phyloP scores from a whole-genome alignment of 805 yeast genomes.

The Komagataella mondaviorum region DNA sequence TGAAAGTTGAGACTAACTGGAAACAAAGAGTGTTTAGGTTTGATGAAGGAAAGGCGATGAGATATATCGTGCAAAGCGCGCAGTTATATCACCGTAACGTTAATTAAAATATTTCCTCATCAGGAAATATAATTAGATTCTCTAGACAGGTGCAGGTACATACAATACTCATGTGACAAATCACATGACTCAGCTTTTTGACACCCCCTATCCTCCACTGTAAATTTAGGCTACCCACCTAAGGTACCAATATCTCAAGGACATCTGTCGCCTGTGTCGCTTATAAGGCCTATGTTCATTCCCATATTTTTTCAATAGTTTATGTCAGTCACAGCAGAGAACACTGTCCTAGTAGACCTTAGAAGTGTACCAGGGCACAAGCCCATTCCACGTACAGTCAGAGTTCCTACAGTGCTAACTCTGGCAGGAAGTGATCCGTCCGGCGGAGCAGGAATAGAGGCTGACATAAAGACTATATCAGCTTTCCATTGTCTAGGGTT shows the following conservation, averaged over 20 bases:
- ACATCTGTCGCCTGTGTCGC: not conserved
- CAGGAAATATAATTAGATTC: not conserved
- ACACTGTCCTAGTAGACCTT: not conserved
- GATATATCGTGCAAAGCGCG: not conserved
- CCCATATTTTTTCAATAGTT: not conserved
- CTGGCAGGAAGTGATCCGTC: slow-evolving; percentile 76
- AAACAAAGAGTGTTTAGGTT: not conserved
- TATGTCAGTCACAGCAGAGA: not conserved
- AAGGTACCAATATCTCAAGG: not conserved
- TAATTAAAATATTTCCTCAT: not conserved
- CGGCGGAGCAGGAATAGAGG: slow-evolving; percentile 93
- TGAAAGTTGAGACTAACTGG: not conserved
- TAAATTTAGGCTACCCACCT: not conserved
- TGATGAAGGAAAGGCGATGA: not conserved
- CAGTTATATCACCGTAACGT: not conserved
- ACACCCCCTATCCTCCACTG: not conserved
- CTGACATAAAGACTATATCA: slow-evolving; percentile 71
- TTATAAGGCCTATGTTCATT: not conserved
- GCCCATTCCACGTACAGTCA: not conserved
- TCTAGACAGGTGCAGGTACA: too few species aligned
- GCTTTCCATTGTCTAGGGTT: slow-evolving; percentile 72
- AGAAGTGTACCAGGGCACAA: not conserved
- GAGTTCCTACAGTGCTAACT: slow-evolving; percentile 27
- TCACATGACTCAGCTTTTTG: not conserved
- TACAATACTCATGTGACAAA: not conserved